Evolutionary conservation across 1,139 yeast species (phyloP).

Genomic region (Hansenula sp.): DNA sequence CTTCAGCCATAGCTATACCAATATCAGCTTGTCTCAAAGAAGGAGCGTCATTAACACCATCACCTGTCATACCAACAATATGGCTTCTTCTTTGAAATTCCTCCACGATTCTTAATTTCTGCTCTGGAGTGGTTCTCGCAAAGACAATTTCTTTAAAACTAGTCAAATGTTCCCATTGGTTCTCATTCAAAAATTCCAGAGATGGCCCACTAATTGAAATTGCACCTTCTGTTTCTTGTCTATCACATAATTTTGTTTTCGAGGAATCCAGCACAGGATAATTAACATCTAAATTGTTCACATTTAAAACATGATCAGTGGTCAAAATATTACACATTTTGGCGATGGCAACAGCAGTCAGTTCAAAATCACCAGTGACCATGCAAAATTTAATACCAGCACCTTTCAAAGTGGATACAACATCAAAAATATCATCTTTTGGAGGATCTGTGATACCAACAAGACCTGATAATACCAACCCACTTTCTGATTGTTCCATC

Average conservation of each 20-base stretch:
- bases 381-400: slow-evolving; percentile 49
- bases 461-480: slow-evolving; percentile 34
- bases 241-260: slow-evolving; percentile 8
- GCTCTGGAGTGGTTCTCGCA: slow-evolving; percentile 53
- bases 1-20: slow-evolving; percentile 48
- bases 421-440: slow-evolving; percentile 38
- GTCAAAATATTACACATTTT: slow-evolving; percentile 41
- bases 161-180: slow-evolving; percentile 39
- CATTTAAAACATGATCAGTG: slow-evolving; percentile 25
- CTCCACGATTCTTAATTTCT: slow-evolving; percentile 44
- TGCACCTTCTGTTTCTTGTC: slow-evolving; percentile 21
- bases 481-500: slow-evolving; percentile 8
- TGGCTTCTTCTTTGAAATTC: slow-evolving; percentile 43
- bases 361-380: slow-evolving; percentile 54
- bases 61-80: slow-evolving; percentile 50
- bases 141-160: slow-evolving; percentile 43
- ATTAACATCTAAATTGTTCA: slow-evolving; percentile 22
- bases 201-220: slow-evolving; percentile 40
- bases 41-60: slow-evolving; percentile 53
- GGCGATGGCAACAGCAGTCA: slow-evolving; percentile 52
- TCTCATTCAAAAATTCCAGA: slow-evolving; percentile 32
- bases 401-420: slow-evolving; percentile 34
- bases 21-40: slow-evolving; percentile 48
- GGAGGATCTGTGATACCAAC: slow-evolving; percentile 52
- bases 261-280: slow-evolving; percentile 6